Conservation (phyloP, 306 rosid genomes). For the Citrullus mucosospermus region DNA sequence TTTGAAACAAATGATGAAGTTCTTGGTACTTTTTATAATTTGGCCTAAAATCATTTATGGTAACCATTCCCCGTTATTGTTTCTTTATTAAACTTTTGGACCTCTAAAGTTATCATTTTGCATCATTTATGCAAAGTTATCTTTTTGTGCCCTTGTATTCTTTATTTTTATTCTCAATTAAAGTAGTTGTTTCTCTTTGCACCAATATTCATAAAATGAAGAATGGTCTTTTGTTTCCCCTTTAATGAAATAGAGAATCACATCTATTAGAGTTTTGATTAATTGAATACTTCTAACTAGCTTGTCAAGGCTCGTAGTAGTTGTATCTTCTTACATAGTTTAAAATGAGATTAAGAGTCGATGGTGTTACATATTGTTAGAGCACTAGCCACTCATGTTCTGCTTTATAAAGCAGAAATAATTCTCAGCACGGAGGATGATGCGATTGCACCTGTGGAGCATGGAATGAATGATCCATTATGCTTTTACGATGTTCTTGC, state of each 20-base stretch:
- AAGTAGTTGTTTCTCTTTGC: background rate
- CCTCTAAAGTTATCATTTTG: background rate
- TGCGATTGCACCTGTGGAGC: conserved; percentile 45
- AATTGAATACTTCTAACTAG: background rate
- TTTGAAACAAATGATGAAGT: no score
- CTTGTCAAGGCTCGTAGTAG: background rate
- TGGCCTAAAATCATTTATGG: background rate
- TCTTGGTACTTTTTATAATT: no score
- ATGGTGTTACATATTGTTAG: background rate
- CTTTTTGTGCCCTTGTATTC: no score
- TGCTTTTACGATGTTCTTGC: conserved; percentile 93
- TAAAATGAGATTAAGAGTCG: background rate
- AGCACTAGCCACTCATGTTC: conserved; percentile 13
- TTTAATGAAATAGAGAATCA: background rate
- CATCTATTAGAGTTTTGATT: background rate
- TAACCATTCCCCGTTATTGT: background rate
- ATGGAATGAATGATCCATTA: conserved; percentile 29
- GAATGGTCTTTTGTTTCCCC: background rate
- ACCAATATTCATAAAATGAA: background rate
- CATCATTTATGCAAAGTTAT: background rate
- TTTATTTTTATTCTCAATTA: no score
- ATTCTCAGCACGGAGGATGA: conserved; percentile 68
- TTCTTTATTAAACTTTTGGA: background rate
- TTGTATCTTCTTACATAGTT: background rate
- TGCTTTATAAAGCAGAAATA: conserved; percentile 35